These are phyloP conservation scores for Tilletia walkeri DNA, from an alignment of 1,284 basidiomycete species.

Conservation along the genomic window DNA sequence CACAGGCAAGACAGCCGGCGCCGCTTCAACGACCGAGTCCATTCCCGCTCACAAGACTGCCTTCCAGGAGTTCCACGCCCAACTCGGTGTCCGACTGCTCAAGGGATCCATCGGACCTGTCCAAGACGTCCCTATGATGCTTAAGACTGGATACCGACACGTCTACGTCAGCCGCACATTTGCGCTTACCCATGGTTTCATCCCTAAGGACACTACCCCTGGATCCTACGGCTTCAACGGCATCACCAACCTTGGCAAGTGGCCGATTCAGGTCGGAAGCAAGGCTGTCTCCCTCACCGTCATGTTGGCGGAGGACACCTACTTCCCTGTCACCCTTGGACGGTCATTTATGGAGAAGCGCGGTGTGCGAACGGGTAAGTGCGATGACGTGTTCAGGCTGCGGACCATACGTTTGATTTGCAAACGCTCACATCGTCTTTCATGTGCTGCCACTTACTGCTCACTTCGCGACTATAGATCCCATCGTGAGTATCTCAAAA, in stretches of 20 bases:
- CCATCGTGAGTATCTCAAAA: constrained; percentile 55
- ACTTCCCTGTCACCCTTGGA: constrained; percentile 94
- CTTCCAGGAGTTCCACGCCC: constrained; percentile 53
- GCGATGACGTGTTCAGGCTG: too few species aligned
- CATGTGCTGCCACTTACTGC: background rate
- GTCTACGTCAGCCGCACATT: constrained; percentile 95
- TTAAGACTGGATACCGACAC: constrained; percentile 88
- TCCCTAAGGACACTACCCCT: constrained; percentile 72
- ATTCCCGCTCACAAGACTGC: constrained; percentile 53
- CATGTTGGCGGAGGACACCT: constrained; percentile 82
- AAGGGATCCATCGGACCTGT: constrained; percentile 87
- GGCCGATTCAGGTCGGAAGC: constrained; percentile 59
- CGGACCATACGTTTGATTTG: constrained; percentile 26
- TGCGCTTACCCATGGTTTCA: constrained; percentile 82
- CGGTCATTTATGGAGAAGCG: constrained; percentile 89
- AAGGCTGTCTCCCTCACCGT: constrained; percentile 61
- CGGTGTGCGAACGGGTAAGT: constrained; percentile 63
- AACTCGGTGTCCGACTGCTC: constrained; percentile 81
- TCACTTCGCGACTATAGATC: constrained; percentile 58
- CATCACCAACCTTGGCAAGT: constrained; percentile 60
- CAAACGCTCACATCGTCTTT: constrained; percentile 36
- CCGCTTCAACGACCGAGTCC: constrained; percentile 9
- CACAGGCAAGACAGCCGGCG: constrained; percentile 14
- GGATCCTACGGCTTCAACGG: constrained; percentile 75
- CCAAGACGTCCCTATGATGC: constrained; percentile 70